Evolutionary conservation across 805 yeast genomes (phyloP), one percentile per base, ranked within the genome.

Genomic region (Nakazawaea wyomingensis): DNA sequence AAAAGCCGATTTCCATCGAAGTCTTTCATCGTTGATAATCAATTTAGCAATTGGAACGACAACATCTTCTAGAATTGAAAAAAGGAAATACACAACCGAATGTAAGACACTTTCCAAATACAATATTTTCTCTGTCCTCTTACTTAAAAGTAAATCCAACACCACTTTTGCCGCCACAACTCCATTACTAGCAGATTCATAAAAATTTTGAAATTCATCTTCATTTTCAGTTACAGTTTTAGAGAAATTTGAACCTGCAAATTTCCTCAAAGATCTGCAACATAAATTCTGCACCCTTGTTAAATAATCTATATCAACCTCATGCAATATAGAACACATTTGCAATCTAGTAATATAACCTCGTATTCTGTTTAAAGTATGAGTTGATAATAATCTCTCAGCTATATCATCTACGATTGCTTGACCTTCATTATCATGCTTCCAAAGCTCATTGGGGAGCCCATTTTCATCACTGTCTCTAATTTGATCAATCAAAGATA

Each of bases 21-120:
- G 9, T 24, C 37, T 17, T 5, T 26, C 34, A 27, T 40, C 43
- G 7, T 2, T 14, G 21, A 51, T 33, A 32, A 39, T 36, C 24
- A 16, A 32, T 30, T 29, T 41, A 29, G 43, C 13, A 9, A 48
- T 24, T 16, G 54, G 54, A 2, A 61, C 4, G 4, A 66, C 20
- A 9, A 56, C 47, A 24, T 64, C 63, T 29, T 64, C 71, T 1
- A 63, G 46, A 6, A 59, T 38, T 1, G 54, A 55, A 35, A 64
- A 57, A 4, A 76, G 44, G 41, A 72, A 69, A 0, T 66, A 62
- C 1, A 77, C 50, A 0, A 73, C 65, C 2, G 66, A 60, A 3
- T 53, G 50, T 13, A 78, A 48, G 49, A 68, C 70, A 4, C 62
- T 64, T 30, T 77, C 82, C 20, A 72, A 48, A 43, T 69, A 68